Conservation (phyloP, 257 asterid species). For the Osmanthus fragrans region DNA sequence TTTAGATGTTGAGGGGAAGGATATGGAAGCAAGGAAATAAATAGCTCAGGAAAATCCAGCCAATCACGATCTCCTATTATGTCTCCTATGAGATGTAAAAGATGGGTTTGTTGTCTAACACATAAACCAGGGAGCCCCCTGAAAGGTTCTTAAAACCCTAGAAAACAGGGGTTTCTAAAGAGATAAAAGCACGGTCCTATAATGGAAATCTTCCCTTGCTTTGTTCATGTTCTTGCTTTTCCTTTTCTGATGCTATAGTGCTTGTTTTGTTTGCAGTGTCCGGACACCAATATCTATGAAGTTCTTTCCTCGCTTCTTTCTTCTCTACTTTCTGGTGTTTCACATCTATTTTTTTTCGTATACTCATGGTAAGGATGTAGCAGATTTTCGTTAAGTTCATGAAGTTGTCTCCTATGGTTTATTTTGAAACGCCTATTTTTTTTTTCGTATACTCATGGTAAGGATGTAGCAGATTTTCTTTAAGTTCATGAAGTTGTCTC, state of each 20-base stretch:
- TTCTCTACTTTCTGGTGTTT: constrained; percentile 92
- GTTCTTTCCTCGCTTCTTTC: constrained; percentile 98
- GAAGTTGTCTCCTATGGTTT: constrained; percentile 20
- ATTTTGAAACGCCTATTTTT: too few species aligned
- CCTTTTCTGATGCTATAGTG: constrained; percentile 30
- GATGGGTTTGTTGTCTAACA: background rate
- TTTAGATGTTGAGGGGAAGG: background rate
- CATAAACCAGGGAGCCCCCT: constrained; percentile 1
- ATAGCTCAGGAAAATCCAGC: constrained; percentile 4
- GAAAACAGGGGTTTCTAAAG: background rate
- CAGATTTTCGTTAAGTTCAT: constrained; percentile 16
- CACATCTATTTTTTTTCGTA: constrained; percentile 95
- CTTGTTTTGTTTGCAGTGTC: constrained; percentile 74
- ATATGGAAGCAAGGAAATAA: constrained; percentile 3
- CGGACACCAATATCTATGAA: constrained; percentile 98
- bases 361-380: constrained; percentile 63
- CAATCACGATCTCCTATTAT: background rate
- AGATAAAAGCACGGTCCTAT: constrained; percentile 13
- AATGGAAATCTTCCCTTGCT: constrained; percentile 3
- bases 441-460: constrained; percentile 48
- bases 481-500: constrained; percentile 18
- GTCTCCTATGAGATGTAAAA: background rate
- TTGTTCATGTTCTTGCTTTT: constrained; percentile 8
- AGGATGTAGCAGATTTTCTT: constrained; percentile 17
- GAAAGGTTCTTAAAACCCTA: constrained; percentile 2